phyloP scores from a whole-genome alignment of 2,329 filamentous ascomycete genomes.

The Phyllosticta citribraziliensis region DNA sequence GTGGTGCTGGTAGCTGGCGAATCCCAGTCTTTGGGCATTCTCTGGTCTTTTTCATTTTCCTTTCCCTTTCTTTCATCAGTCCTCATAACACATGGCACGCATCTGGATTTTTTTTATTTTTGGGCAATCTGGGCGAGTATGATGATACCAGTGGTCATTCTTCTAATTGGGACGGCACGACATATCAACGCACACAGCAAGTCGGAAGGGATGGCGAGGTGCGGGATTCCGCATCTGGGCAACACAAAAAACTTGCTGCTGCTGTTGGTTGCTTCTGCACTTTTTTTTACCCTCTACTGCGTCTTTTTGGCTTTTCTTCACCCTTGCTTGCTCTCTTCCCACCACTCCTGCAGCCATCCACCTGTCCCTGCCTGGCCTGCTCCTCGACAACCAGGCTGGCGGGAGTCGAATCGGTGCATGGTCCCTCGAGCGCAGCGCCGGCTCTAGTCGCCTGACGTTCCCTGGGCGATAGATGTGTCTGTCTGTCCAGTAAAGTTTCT shows the following conservation, averaged over 20 bases:
- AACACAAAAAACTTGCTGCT: not conserved
- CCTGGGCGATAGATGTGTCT: not conserved
- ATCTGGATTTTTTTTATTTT: not conserved
- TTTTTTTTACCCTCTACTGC: not conserved
- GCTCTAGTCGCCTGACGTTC: not conserved
- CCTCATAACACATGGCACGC: not conserved
- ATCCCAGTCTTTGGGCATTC: not conserved
- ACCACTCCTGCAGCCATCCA: constrained; percentile 1
- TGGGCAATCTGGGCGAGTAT: not conserved
- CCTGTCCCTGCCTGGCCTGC: not conserved
- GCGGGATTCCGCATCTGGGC: not conserved
- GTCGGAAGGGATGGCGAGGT: not conserved
- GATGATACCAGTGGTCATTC: not conserved
- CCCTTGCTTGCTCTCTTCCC: constrained; percentile 1
- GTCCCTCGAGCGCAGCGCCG: not conserved
- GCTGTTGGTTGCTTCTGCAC: not conserved
- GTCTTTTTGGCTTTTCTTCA: not conserved
- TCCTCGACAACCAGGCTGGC: constrained; percentile 6
- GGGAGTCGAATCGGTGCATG: not conserved
- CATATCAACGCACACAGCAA: not conserved
- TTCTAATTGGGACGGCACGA: not conserved
- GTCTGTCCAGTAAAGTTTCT: not conserved
- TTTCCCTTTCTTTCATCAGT: not conserved
- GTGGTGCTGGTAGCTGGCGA: not conserved
- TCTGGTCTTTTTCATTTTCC: not conserved